Base-by-base conservation (phyloP, 2,329 filamentous ascomycete species). In the Aspergillus luchuensis region DNA sequence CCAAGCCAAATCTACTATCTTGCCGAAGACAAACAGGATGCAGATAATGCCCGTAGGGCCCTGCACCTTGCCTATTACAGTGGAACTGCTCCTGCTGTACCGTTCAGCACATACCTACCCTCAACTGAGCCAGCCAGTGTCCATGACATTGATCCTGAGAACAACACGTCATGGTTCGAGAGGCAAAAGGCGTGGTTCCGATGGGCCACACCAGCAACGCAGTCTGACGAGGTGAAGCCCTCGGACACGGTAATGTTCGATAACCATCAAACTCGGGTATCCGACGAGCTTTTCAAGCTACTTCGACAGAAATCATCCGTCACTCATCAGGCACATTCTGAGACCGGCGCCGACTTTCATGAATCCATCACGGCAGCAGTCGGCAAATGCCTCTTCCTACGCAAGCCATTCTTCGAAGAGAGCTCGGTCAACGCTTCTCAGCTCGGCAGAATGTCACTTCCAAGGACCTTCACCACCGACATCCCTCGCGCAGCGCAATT, bases 361-460 rank as follows among this genome's bases (percentile, higher is more conserved):
- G 77, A 79, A 60, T 72, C 67, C 10, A 58, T 79, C 23, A 76
- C 72, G 21, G 77, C 76, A 21, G 64, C 72, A 2, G 68, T 76
- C 55, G 77, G 77, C n/a, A 74, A 70, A 57, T 77, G 74, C 61
- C 67, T 79, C n/a, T 78, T 79, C 56, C 41, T 68, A 43, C 68
- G 60, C 47, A 69, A 72, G 59, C 48, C 68, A 4, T 63, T 58
- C 7, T 56, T 69, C 28, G 60, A 69, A 11, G 59, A 68, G 25
- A 57, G 61, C 5, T 53, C 60, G 11, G 49, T 72, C 55, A 76
- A 62, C 48, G 72, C 74, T 11, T 62, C 69, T 50, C 63, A 73
- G n/a, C 62, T 78, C 28, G 74, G 72, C 10, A 64, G 64, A 56
- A 51, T 71, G 49, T 67, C 66, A n/a, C 65, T 71, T 55, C 68